Evolutionary conservation across 495 filamentous ascomycete species (phyloP).

Genomic region (Lepraria neglecta): DNA sequence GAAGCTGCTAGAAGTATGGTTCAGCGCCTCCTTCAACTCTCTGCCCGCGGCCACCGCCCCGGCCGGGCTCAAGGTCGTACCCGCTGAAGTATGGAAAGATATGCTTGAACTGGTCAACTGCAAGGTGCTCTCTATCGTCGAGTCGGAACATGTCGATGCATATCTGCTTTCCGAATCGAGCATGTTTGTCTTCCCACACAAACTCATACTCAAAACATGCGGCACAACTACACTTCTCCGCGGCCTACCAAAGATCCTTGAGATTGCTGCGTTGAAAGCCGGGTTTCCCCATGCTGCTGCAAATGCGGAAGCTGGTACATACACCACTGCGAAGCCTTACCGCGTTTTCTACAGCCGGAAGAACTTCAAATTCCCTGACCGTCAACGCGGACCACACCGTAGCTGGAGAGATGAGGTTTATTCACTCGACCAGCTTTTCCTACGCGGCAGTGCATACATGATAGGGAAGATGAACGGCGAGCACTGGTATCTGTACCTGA

Average conservation of each 20-base stretch:
- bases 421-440: slow-evolving; percentile 81
- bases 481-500: slow-evolving; percentile 98
- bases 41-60: slow-evolving; percentile 65
- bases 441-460: slow-evolving; percentile 96
- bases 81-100: slow-evolving; percentile 79
- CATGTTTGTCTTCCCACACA: slow-evolving; percentile 99
- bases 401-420: slow-evolving; percentile 97
- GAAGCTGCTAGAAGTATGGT: slow-evolving; percentile 99
- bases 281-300: slow-evolving; percentile 69
- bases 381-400: slow-evolving; percentile 87
- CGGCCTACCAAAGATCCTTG: slow-evolving; percentile 80
- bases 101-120: slow-evolving; percentile 98
- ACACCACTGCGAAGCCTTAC: slow-evolving; percentile 75
- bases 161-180: slow-evolving; percentile 98
- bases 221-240: slow-evolving; percentile 92
- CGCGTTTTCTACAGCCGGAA: slow-evolving; percentile 98
- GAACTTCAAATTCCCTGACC: slow-evolving; percentile 95
- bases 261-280: slow-evolving; percentile 79
- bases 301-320: slow-evolving; percentile 45
- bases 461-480: slow-evolving; percentile 99
- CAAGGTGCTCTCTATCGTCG: slow-evolving; percentile 91
- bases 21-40: slow-evolving; percentile 67
- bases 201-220: slow-evolving; percentile 97
- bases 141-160: slow-evolving; percentile 93
- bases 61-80: slow-evolving; percentile 79